These are phyloP conservation scores for Musa beccarii DNA, from an alignment of 176 grass and related monocot species.

Conservation along the genomic window DNA sequence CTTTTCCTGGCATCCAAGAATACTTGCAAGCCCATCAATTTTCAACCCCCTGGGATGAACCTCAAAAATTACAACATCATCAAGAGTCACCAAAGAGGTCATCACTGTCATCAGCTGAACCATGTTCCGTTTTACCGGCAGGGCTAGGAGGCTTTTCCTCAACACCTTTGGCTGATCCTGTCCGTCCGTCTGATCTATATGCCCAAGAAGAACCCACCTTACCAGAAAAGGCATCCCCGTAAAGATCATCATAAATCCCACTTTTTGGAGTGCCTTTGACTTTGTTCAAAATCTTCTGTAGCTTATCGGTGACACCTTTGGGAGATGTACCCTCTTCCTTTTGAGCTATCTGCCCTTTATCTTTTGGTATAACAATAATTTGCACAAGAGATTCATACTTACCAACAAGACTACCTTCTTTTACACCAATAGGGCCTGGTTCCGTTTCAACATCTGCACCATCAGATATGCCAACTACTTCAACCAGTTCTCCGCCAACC, in stretches of 20 bases:
- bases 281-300: conserved; percentile 68
- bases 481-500: conserved; percentile 71
- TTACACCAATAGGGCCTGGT: conserved; percentile 83
- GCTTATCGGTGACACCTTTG: conserved; percentile 62
- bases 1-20: not conserved
- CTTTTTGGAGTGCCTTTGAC: conserved; percentile 52
- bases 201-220: conserved; percentile 70
- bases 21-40: not conserved
- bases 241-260: conserved; percentile 80
- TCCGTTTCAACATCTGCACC: conserved; percentile 83
- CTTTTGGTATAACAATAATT: conserved; percentile 85
- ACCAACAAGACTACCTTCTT: conserved; percentile 92
- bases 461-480: conserved; percentile 95
- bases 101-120: conserved; percentile 55
- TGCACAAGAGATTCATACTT: conserved; percentile 97
- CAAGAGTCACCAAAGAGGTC: conserved; percentile 80
- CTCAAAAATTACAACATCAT: not conserved
- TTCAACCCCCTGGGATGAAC: not conserved
- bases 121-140: conserved; percentile 22
- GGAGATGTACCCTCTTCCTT: conserved; percentile 34
- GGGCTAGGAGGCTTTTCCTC: conserved; percentile 25
- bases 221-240: conserved; percentile 49
- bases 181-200: conserved; percentile 43
- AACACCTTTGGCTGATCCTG: conserved; percentile 7
- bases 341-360: conserved; percentile 49